These are phyloP conservation scores for Chrysoporthe austroafricana DNA, from an alignment of 2,329 filamentous ascomycete genomes.

Conservation along the genomic window DNA sequence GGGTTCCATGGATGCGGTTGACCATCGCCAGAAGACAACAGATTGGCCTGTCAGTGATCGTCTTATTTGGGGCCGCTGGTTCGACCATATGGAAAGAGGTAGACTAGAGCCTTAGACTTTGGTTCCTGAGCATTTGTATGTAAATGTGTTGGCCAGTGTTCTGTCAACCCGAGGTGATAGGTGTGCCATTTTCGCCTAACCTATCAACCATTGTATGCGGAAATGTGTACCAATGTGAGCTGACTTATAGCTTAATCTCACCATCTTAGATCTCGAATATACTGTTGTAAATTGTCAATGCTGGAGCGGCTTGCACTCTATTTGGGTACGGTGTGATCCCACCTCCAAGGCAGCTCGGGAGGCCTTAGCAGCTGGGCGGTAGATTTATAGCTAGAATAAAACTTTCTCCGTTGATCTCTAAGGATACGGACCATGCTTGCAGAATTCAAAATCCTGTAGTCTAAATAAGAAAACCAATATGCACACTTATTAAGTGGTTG, in stretches of 20 bases:
- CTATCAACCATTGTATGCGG: no score
- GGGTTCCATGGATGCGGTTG: neutral
- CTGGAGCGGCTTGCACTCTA: no score
- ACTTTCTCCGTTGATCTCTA: neutral
- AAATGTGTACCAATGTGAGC: no score
- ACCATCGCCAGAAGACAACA: slow-evolving; percentile 2
- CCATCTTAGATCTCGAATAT: no score
- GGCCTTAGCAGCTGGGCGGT: no score
- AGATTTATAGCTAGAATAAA: neutral
- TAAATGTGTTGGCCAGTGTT: neutral
- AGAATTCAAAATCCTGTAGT: neutral
- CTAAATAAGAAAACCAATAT: neutral
- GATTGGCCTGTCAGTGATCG: slow-evolving; percentile 12
- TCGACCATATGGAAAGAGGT: slow-evolving; percentile 14
- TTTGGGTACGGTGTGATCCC: no score
- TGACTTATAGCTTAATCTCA: no score
- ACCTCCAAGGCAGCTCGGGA: no score
- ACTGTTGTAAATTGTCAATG: no score
- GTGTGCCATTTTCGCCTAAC: no score
- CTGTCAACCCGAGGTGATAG: no score
- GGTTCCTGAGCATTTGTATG: neutral
- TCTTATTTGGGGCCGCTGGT: neutral
- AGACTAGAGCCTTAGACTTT: slow-evolving; percentile 9
- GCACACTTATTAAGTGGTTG: neutral
- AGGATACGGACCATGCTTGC: neutral